Percentiles rank a stretch among this genome's conserved stretches.
These are phyloP conservation scores for Esteya vermicola DNA, from an alignment of 2,329 filamentous ascomycete genomes.

Conservation along the genomic window DNA sequence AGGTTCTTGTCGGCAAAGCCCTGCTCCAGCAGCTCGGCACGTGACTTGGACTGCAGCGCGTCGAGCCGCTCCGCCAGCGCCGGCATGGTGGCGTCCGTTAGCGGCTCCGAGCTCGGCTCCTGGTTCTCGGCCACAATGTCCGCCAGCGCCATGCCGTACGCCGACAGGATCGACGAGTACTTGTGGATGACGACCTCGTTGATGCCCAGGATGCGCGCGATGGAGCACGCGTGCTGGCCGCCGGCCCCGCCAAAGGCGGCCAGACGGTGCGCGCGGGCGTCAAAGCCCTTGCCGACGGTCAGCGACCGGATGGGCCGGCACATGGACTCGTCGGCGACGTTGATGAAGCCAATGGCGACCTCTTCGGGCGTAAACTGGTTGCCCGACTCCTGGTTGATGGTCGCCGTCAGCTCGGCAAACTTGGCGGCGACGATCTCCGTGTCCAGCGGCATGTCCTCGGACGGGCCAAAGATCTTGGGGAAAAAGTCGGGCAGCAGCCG, in stretches of 20 bases:
- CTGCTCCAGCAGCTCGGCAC: conserved; percentile 14
- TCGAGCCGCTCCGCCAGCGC: conserved; percentile 32
- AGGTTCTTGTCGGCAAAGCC: conserved; percentile 50
- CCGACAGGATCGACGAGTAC: conserved; percentile 46
- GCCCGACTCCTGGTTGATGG: conserved; percentile 40
- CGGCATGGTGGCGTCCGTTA: not conserved
- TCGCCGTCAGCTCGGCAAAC: conserved; percentile 66
- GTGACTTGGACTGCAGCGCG: not conserved
- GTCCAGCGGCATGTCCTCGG: conserved; percentile 39
- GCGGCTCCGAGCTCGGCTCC: conserved; percentile 8
- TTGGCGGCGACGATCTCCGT: conserved; percentile 69
- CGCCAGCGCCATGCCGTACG: conserved; percentile 24
- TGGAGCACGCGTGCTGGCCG: conserved; percentile 56
- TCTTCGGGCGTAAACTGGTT: conserved; percentile 24
- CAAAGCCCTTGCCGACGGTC: conserved; percentile 57
- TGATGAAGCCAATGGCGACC: conserved; percentile 19
- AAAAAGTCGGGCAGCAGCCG: conserved; percentile 42
- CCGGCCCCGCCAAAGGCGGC: conserved; percentile 62
- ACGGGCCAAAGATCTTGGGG: conserved; percentile 53
- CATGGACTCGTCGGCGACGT: conserved; percentile 57
- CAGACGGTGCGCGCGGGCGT: conserved; percentile 53
- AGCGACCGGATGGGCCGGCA: conserved; percentile 55
- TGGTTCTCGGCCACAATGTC: conserved; percentile 20
- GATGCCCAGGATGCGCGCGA: conserved; percentile 55
- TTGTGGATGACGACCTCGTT: conserved; percentile 54